These are phyloP conservation scores for Suillus alpinus DNA, from an alignment of 768 basidiomycete species.

Conservation along the genomic window DNA sequence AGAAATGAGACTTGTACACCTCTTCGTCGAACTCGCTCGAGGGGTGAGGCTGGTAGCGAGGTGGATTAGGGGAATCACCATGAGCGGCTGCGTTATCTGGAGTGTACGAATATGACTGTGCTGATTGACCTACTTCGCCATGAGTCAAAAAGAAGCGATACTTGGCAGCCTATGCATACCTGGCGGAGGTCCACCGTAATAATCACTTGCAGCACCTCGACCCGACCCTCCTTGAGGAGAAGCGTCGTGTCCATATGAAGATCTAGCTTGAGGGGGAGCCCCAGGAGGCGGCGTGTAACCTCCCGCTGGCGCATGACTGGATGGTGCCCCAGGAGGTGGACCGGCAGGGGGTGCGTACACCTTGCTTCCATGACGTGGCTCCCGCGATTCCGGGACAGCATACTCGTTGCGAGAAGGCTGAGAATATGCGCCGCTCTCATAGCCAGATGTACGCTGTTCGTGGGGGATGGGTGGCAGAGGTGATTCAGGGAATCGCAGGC, in stretches of 20 bases:
- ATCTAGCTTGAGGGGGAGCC: not conserved
- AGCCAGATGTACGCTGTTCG: not conserved
- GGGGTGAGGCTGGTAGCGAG: slow-evolving; percentile 4
- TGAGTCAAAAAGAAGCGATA: not conserved
- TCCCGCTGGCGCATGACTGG: not conserved
- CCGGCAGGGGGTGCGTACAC: not conserved
- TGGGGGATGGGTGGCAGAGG: not conserved
- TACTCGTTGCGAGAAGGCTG: not conserved
- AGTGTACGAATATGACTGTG: slow-evolving; percentile 18
- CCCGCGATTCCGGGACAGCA: not conserved
- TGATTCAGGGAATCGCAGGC: not conserved
- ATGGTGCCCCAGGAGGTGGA: not conserved
- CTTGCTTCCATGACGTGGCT: not conserved
- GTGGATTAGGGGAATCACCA: slow-evolving; percentile 13
- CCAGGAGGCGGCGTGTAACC: not conserved
- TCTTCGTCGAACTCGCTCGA: slow-evolving; percentile 8
- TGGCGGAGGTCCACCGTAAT: slow-evolving; percentile 1
- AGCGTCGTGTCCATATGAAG: not conserved
- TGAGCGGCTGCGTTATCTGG: slow-evolving; percentile 17
- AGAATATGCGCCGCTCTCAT: not conserved
- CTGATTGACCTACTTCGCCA: slow-evolving; percentile 9
- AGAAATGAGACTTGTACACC: slow-evolving; percentile 17
- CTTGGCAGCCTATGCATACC: not conserved
- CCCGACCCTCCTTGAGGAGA: not conserved
- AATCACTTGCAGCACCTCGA: slow-evolving; percentile 5